Percentiles rank a stretch among this genome's conserved stretches.
Evolutionary conservation across 306 rosid species (phyloP).

Genomic region (Citrullus mucosospermus): DNA sequence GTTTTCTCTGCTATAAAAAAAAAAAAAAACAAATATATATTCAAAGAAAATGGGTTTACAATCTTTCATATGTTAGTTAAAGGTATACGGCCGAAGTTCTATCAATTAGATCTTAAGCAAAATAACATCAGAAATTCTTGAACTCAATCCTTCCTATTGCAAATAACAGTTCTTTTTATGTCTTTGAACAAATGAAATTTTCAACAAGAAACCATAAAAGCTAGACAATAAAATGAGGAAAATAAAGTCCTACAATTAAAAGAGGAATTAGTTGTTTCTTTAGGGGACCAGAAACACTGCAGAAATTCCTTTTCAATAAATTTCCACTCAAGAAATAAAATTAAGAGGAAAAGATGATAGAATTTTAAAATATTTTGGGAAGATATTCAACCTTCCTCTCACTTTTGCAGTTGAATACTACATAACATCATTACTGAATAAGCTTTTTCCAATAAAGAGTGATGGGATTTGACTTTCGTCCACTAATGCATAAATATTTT

Average conservation of each 20-base stretch:
- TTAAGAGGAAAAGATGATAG: background rate
- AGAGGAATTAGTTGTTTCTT: constrained; percentile 4
- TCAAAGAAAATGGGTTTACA: background rate
- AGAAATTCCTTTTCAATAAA: background rate
- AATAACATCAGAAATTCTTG: background rate
- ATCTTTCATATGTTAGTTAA: background rate
- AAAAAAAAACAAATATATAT: background rate
- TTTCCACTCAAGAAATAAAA: background rate
- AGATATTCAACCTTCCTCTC: constrained; percentile 30
- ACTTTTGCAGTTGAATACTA: constrained; percentile 21
- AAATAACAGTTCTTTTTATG: background rate
- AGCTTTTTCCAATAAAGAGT: constrained; percentile 17
- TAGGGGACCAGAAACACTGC: constrained; percentile 5
- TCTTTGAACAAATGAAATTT: background rate
- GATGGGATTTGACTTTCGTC: constrained; percentile 33
- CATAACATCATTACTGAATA: constrained; percentile 22
- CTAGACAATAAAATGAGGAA: constrained; percentile 1
- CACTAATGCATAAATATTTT: constrained; percentile 13
- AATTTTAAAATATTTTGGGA: background rate
- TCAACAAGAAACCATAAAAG: constrained; percentile 3
- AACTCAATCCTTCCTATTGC: background rate
- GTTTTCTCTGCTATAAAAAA: background rate
- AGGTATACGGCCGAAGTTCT: background rate
- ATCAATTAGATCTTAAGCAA: background rate
- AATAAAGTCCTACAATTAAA: constrained; percentile 1